A percentile compares a stretch with the other conserved stretches of the same genome.
These are phyloP conservation scores for Podospora appendiculata DNA, from an alignment of 495 filamentous ascomycete species.

Conservation along the genomic window DNA sequence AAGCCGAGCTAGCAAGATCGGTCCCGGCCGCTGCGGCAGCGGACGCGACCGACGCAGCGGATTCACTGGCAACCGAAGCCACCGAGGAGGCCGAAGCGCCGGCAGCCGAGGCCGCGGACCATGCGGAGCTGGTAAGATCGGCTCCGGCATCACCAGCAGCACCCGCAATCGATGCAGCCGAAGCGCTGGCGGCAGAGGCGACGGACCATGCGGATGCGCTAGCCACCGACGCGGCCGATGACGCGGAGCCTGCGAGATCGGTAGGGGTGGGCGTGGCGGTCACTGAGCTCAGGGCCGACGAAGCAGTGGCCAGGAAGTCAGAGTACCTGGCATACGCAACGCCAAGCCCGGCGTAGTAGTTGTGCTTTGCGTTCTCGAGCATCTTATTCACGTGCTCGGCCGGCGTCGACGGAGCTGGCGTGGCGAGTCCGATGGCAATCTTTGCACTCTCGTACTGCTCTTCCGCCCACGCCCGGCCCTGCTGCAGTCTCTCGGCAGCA, in stretches of 20 bases:
- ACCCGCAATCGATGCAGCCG: constrained; percentile 36
- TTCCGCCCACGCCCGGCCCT: constrained; percentile 57
- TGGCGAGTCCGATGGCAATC: constrained; percentile 43
- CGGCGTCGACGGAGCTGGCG: constrained; percentile 44
- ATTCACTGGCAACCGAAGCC: constrained; percentile 13
- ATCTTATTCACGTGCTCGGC: constrained; percentile 43
- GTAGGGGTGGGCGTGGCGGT: constrained; percentile 43
- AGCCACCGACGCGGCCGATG: constrained; percentile 24
- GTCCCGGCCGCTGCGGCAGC: constrained; percentile 22
- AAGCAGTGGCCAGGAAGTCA: constrained; percentile 62
- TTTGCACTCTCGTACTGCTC: constrained; percentile 56
- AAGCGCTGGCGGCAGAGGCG: constrained; percentile 29
- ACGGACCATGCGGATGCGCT: constrained; percentile 23
- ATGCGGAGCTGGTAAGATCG: constrained; percentile 23
- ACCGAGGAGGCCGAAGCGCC: constrained; percentile 22
- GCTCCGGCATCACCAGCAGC: constrained; percentile 22
- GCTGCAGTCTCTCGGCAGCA: constrained; percentile 54
- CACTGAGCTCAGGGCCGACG: constrained; percentile 47
- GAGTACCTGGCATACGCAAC: constrained; percentile 71
- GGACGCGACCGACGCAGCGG: constrained; percentile 37
- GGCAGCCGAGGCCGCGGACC: constrained; percentile 23
- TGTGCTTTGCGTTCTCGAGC: constrained; percentile 53
- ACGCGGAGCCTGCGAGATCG: constrained; percentile 32
- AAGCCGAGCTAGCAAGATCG: constrained; percentile 24
- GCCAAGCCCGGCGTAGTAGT: constrained; percentile 72